Evolutionary conservation across 2,329 filamentous ascomycete genomes (phyloP).

Genomic region (Pestalotiopsis sp.): DNA sequence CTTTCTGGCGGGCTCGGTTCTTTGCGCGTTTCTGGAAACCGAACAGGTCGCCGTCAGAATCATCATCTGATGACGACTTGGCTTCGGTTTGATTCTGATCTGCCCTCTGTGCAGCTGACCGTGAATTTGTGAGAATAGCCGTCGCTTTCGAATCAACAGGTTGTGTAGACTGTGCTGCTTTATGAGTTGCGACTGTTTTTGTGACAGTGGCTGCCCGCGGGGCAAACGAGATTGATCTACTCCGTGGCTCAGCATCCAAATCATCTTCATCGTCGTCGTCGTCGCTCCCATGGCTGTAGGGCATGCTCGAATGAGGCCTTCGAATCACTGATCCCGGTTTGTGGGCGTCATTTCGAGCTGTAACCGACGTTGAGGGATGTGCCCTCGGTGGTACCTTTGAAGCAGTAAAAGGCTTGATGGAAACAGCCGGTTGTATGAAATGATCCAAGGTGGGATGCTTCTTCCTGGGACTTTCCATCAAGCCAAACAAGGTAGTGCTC

Average conservation of each 20-base stretch:
- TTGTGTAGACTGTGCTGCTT: not conserved
- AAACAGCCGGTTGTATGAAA: slow-evolving; percentile 10
- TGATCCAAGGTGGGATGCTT: slow-evolving; percentile 24
- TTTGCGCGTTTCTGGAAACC: slow-evolving; percentile 6
- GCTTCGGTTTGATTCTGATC: not conserved
- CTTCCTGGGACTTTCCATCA: slow-evolving; percentile 45
- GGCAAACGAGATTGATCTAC: not conserved
- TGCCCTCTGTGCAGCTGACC: not conserved
- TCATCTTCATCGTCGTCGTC: slow-evolving; percentile 12
- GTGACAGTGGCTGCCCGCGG: not conserved
- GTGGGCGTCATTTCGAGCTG: not conserved
- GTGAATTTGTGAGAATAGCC: not conserved
- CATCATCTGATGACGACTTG: slow-evolving; percentile 6
- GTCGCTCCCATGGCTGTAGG: not conserved
- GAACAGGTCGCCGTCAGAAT: slow-evolving; percentile 12
- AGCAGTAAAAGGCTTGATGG: not conserved
- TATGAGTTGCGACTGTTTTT: not conserved
- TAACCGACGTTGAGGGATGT: not conserved
- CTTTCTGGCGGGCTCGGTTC: not conserved
- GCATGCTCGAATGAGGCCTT: not conserved
- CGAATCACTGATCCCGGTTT: not conserved
- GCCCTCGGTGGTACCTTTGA: not conserved
- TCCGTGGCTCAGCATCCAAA: not conserved
- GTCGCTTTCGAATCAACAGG: not conserved
- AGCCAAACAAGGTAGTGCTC: slow-evolving; percentile 38